Base-by-base conservation (phyloP, 164 flowering plant species). In the Chimonanthus salicifolius region DNA sequence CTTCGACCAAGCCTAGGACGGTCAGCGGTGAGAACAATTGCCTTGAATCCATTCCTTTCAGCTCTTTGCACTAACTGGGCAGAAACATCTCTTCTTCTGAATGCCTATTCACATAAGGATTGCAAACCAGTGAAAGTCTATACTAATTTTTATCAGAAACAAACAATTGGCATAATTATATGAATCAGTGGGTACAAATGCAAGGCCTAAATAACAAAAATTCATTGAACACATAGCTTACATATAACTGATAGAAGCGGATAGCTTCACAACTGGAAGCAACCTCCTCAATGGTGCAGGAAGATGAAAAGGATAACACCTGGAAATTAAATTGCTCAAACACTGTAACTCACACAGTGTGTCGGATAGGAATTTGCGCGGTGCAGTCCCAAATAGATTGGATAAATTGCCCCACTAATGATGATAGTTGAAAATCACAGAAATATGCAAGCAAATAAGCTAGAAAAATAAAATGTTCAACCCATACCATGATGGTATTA, bases 201-300 rank as follows among this genome's bases (percentile, higher is more conserved):
- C 4, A 65, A 16, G 45, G 20, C 15, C 10, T 58, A n/a, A 33
- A 33, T 33, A 54, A 49, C 44, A 15, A 21, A 18, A 68, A 51
- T 4, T 58, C 5, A 21, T 68, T 58, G 47, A 49, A 16, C 47
- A 5, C 47, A 54, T 45, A 21, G 46, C 74, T 54, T 89, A 90
- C 98, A 82, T 92, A 94, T 87, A 92, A 67, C 74, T 94, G 97
- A 70, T 82, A 88, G 85, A 90, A 94, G 54, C 93, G 92, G 72
- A 88, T 76, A 33, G 88, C 92, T 74, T 87, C 67, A 72, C 92
- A 88, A 82, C 93, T 85, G 46, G 92, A 80, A 74, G 98, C 93
- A 78, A 94, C 94, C 80, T 94, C 98, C 84, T 94, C 97, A 51
- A 92, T 69, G 15, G 88, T 85, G 79, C 86, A 83, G 51, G 87